Base-by-base conservation (phyloP, 2,329 filamentous ascomycete species). In the Phialocephala sp. region DNA sequence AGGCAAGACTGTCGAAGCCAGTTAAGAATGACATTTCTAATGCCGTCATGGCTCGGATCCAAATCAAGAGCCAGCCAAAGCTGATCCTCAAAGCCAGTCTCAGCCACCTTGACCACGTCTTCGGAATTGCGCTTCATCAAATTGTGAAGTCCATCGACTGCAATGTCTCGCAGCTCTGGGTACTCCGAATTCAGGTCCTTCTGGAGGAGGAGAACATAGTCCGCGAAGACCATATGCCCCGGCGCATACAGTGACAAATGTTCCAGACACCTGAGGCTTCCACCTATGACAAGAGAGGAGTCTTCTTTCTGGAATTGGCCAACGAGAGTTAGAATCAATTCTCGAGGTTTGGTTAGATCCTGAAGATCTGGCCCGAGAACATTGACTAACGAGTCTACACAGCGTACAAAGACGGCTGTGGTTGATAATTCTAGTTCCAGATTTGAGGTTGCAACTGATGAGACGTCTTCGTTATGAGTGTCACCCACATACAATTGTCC, bases 281-380 rank as follows among this genome's bases (percentile, higher is more conserved):
- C 92, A 20, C 89, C 87, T 35, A 93, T 86, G 6, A 97, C 85
- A 12, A 89, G 80, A 4, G 87, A 77, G 62, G 91, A 88, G 4
- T 90, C 85, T 72, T 96, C 92, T 57, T 90, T 83, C 68, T 92
- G 89, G 73, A 98, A 95, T 70, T 96, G 90, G 2, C 87, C 85
- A 3, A 98, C 89, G 9, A 99, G 84, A 0, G 90, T 95, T 67
- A 98, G 85, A 59, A 98, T 95, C 62, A 99, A 85, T 75, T 97
- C 94, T 70, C 95, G 85, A n/a, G 93, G 92, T 79, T 97, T 97
- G 3, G 88, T 88, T 69, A 95, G 88, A 74, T 98, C 95, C 77
- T 98, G 95, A 24, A 99, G 81, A 78, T 99, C 96, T 0, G 95
- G 95, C 0, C 95, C 95, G 12, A 99, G 85, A 11, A 99, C 95